Evolutionary conservation across 2,329 filamentous ascomycete genomes (phyloP).

Genomic region (Sarocladium strictum): DNA sequence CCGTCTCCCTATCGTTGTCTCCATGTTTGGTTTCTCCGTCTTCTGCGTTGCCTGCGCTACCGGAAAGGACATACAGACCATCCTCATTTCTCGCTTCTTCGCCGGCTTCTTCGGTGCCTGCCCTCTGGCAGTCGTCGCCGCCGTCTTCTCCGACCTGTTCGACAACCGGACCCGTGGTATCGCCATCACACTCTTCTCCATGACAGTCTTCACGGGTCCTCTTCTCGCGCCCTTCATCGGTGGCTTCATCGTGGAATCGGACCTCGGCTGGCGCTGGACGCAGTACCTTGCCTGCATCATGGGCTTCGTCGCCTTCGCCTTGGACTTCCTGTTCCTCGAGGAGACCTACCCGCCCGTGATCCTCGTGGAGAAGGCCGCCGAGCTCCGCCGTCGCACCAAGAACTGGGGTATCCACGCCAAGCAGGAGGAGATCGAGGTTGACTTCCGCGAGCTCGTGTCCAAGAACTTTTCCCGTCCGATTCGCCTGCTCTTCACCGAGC

Average conservation of each 20-base stretch:
- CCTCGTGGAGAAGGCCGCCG: slow-evolving; percentile 53
- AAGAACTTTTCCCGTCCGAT: slow-evolving; percentile 65
- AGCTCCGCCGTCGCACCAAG: slow-evolving; percentile 56
- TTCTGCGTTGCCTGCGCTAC: slow-evolving; percentile 61
- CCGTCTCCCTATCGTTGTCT: slow-evolving; percentile 51
- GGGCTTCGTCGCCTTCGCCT: slow-evolving; percentile 52
- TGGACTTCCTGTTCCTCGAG: slow-evolving; percentile 57
- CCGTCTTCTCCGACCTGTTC: slow-evolving; percentile 68
- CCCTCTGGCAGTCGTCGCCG: slow-evolving; percentile 62
- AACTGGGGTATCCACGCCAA: slow-evolving; percentile 69
- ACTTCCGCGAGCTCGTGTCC: slow-evolving; percentile 55
- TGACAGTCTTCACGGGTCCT: slow-evolving; percentile 58
- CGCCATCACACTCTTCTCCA: slow-evolving; percentile 37
- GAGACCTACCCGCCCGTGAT: slow-evolving; percentile 68
- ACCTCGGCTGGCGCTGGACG: slow-evolving; percentile 60
- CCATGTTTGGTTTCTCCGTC: slow-evolving; percentile 65
- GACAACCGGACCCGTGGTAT: slow-evolving; percentile 55
- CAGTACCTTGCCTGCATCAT: slow-evolving; percentile 29
- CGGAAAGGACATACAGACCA: slow-evolving; percentile 60
- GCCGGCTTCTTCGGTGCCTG: slow-evolving; percentile 66
- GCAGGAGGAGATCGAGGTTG: slow-evolving; percentile 65
- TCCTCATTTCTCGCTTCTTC: slow-evolving; percentile 70
- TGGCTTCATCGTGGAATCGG: slow-evolving; percentile 57
- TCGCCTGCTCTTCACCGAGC: slow-evolving; percentile 60
- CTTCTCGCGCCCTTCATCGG: slow-evolving; percentile 64